These are phyloP conservation scores for Mycena vulgaris DNA, from an alignment of 768 basidiomycete genomes.

Conservation along the genomic window DNA sequence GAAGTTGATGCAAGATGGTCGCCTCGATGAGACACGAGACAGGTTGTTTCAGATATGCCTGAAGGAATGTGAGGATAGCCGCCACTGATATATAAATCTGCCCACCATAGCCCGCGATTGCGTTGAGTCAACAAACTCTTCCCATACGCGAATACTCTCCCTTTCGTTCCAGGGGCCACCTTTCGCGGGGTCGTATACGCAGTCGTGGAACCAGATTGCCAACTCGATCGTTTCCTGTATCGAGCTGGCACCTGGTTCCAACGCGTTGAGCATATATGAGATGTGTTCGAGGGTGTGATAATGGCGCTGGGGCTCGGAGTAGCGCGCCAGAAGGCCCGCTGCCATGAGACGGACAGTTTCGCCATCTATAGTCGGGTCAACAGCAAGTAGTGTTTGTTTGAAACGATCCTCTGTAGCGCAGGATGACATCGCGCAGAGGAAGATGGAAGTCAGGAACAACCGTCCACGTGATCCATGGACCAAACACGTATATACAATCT, in stretches of 20 bases:
- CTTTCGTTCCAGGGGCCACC: constrained; percentile 39
- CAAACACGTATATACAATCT: background rate
- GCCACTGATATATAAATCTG: background rate
- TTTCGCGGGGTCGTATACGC: constrained; percentile 38
- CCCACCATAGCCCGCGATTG: constrained; percentile 25
- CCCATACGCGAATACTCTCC: constrained; percentile 37
- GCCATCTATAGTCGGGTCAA: constrained; percentile 22
- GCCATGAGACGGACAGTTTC: constrained; percentile 14
- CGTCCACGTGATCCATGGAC: background rate
- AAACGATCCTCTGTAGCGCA: constrained; percentile 19
- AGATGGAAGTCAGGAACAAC: constrained; percentile 8
- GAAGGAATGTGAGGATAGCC: background rate
- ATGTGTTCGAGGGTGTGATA: constrained; percentile 41
- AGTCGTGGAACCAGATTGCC: constrained; percentile 41
- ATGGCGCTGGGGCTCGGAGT: constrained; percentile 37
- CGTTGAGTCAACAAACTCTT: constrained; percentile 28
- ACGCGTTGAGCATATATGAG: constrained; percentile 32
- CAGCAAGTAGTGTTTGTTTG: background rate
- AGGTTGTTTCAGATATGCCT: constrained; percentile 22
- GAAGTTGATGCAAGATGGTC: constrained; percentile 35
- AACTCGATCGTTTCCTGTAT: constrained; percentile 26
- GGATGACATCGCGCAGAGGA: constrained; percentile 6
- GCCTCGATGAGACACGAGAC: constrained; percentile 37
- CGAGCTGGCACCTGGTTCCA: constrained; percentile 8
- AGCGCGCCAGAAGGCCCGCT: constrained; percentile 24